Conservation (phyloP, 257 asterid species). For the Solanum dulcamara region DNA sequence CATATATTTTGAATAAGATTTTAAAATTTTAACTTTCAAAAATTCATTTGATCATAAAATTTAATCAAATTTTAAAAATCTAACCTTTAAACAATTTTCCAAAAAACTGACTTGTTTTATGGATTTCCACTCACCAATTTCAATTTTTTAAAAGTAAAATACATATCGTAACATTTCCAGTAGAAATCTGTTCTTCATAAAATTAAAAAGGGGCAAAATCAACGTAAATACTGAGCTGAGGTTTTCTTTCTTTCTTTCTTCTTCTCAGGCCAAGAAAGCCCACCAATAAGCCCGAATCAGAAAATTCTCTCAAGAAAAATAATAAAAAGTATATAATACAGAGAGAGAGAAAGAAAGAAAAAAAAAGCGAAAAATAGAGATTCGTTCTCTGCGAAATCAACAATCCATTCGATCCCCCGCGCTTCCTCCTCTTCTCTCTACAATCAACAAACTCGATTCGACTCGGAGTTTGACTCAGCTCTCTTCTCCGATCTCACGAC, state of each 20-base stretch:
- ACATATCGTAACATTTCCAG: background rate
- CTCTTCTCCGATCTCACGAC: slow-evolving; percentile 30
- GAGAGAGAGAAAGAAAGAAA: background rate
- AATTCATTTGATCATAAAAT: background rate
- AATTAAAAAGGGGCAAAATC: background rate
- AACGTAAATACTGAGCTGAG: background rate
- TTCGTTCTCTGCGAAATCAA: slow-evolving; percentile 32
- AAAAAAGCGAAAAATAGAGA: slow-evolving; percentile 23
- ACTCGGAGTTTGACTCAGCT: slow-evolving; percentile 15
- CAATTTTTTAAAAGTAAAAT: background rate
- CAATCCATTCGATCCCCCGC: slow-evolving; percentile 21
- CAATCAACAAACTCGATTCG: background rate
- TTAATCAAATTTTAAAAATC: background rate
- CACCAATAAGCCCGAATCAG: background rate
- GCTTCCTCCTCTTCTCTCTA: slow-evolving; percentile 4
- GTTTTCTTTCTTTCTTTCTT: background rate
- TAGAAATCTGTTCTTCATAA: background rate
- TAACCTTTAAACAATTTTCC: background rate
- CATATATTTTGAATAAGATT: background rate
- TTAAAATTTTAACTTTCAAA: background rate
- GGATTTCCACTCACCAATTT: background rate
- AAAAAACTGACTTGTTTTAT: background rate
- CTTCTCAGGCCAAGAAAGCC: slow-evolving; percentile 2
- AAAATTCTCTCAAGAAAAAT: background rate
- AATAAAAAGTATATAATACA: background rate